Evolutionary conservation across 1,139 yeast genomes (phyloP).

Genomic region (Pichia sp.): DNA sequence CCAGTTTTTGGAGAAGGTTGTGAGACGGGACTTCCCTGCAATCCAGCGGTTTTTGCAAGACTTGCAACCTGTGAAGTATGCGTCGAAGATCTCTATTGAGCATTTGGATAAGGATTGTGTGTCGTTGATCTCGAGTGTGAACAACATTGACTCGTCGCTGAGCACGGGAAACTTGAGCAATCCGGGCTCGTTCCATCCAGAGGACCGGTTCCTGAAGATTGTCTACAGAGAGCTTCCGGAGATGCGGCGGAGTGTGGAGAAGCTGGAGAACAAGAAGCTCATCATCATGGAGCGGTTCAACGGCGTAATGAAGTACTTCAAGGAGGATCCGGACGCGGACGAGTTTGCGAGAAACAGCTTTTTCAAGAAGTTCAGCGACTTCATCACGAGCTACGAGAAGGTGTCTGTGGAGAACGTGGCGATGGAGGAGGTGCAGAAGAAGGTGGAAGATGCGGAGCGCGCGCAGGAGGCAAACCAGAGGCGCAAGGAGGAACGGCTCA

Average conservation of each 20-base stretch:
- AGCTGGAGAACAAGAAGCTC: conserved; percentile 58
- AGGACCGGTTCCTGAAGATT: conserved; percentile 58
- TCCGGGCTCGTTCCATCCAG: conserved; percentile 69
- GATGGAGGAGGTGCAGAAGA: conserved; percentile 73
- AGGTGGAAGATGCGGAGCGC: conserved; percentile 72
- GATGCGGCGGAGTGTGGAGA: conserved; percentile 63
- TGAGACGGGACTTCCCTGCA: conserved; percentile 66
- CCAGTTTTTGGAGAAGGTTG: conserved; percentile 72
- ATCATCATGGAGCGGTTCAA: conserved; percentile 66
- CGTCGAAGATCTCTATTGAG: conserved; percentile 64
- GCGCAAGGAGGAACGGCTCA: conserved; percentile 28
- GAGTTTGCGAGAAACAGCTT: conserved; percentile 64
- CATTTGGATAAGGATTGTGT: conserved; percentile 60
- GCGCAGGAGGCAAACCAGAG: conserved; percentile 46
- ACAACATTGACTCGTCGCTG: conserved; percentile 66
- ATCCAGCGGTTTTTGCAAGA: conserved; percentile 57
- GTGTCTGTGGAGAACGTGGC: conserved; percentile 73
- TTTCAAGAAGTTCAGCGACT: conserved; percentile 72
- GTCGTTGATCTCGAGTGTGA: conserved; percentile 52
- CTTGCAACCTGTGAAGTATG: conserved; percentile 52
- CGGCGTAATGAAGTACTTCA: conserved; percentile 65
- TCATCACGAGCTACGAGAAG: conserved; percentile 67
- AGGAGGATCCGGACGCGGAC: conserved; percentile 69
- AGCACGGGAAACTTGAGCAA: conserved; percentile 77
- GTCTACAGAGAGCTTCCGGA: conserved; percentile 63